Base-by-base conservation (phyloP, 768 basidiomycete species). In the Brasilioporus rufonigricans region DNA sequence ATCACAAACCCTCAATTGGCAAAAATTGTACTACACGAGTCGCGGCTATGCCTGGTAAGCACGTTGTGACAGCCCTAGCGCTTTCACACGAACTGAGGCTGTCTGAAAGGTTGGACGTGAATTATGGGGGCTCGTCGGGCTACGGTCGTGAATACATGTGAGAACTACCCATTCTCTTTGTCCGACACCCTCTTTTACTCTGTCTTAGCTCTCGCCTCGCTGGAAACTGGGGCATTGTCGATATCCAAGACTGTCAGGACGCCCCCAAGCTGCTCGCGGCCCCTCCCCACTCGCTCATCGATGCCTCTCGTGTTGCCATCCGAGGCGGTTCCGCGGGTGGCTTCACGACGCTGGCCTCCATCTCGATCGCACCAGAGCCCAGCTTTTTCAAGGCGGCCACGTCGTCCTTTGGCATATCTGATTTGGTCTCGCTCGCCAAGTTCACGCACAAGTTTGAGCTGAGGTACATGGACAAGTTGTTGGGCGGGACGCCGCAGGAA, bases 301-400 rank as follows among this genome's bases (percentile, higher is more conserved):
- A 93, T 57, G 70, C 74, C 2, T 69, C 79, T 46, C 84, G 90
- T 9, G 75, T 81, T 5, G 81, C 83, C 18, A 85, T 93, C 56
- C 83, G 86, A 3, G 91, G 91, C 0, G 76, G 80, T 0, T 89
- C 87, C 13, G 80, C 89, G 5, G 89, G 91, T 2, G 91, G 91
- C 0, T 90, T 77, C 67, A 89, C 88, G 2, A 76, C 78, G 6
- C 79, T 93, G 32, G 75, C 73, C 0, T 60, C 77, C 11, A 68
- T 84, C 11, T 75, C 75, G 50, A 63, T 69, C 29, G 75, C 76
- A 12, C 75, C 71, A 11, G 71, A 74, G 12, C 69, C 75, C 0
- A 67, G 75, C n/a, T 72, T 66, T 11, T 76, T 78, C 23, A 89
- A 86, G 59, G 79, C 86, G 0, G 88, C 83, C 0, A 77, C 83